These are phyloP conservation scores for Trifolium dubium DNA, from an alignment of 306 rosid species.

Conservation along the genomic window DNA sequence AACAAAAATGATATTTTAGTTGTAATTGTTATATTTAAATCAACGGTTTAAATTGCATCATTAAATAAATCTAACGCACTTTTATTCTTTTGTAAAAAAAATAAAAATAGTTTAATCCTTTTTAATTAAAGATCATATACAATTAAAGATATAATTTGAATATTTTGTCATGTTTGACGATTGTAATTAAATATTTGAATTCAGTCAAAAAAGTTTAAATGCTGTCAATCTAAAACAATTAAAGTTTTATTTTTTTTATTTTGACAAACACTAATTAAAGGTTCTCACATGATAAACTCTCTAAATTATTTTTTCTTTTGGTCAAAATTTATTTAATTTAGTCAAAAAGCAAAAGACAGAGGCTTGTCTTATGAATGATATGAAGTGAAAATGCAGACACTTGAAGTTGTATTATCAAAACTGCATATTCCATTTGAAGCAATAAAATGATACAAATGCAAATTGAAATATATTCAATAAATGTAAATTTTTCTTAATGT, in stretches of 20 bases:
- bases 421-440: not conserved
- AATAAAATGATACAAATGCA: slow-evolving; percentile 34
- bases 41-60: not conserved
- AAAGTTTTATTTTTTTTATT: not conserved
- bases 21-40: not conserved
- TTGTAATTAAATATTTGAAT: not conserved
- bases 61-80: not conserved
- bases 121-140: not conserved
- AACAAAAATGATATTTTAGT: not conserved
- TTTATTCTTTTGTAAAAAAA: not conserved
- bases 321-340: not conserved
- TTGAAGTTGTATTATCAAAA: not conserved
- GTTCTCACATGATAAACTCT: not conserved
- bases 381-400: slow-evolving; percentile 36
- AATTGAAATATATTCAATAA: not conserved
- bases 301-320: not conserved
- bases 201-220: not conserved
- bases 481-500: slow-evolving; percentile 11
- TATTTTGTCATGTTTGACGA: not conserved
- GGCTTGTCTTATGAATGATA: slow-evolving; percentile 15
- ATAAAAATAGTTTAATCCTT: not conserved
- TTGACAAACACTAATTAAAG: not conserved
- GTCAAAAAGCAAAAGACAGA: not conserved
- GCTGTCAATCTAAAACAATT: not conserved
- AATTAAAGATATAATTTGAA: not conserved